Base-by-base conservation (phyloP, 108 stramenopile species). In the Fistulifera pelliculosa region DNA sequence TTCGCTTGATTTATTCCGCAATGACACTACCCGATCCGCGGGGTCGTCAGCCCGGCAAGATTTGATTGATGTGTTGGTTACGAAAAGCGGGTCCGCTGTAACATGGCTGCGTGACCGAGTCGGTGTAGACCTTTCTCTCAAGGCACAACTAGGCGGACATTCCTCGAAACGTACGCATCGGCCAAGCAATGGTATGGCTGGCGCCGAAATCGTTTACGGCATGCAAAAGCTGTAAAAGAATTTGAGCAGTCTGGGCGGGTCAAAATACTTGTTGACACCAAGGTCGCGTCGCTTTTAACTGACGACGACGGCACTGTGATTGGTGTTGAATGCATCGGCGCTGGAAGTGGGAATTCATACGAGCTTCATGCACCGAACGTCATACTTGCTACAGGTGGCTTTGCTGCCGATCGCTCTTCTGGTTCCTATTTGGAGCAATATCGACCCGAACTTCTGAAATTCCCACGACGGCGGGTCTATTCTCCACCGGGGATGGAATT, bases 401-500 rank as follows among this genome's bases (percentile, higher is more conserved):
- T 91, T 66, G 91, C 87, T 23, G 82, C 85, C 8, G 85, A 90
- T 59, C 75, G 78, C 14, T 71, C 73, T 4, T 56, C 51, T 17
- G 81, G 74, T 47, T 83, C 85, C 0, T 89, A 83, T 48, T 59
- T 95, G 64, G 72, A 74, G 17, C 53, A 74, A 45, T 74, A 88
- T 59, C 81, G 91, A 14, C 90, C 94, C 5, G 91, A 95, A 42
- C 57, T 93, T n/a, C 64, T 87, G 74, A 58, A 60, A 38, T 74
- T 88, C 63, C 90, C 2, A 86, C 94, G 22, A 95, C 91, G 21
- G 85, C 85, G 19, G 94, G 94, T 21, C 74, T 73, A 27, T 93
- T 93, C 52, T 83, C 89, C n/a, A 92, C 89, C 14, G 94, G 94
- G 47, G 92, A 93, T 72, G 94, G 94, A 12, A 83, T 95, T 49